Base-by-base conservation (phyloP, 345 rosid species). In the Acer saccharum region DNA sequence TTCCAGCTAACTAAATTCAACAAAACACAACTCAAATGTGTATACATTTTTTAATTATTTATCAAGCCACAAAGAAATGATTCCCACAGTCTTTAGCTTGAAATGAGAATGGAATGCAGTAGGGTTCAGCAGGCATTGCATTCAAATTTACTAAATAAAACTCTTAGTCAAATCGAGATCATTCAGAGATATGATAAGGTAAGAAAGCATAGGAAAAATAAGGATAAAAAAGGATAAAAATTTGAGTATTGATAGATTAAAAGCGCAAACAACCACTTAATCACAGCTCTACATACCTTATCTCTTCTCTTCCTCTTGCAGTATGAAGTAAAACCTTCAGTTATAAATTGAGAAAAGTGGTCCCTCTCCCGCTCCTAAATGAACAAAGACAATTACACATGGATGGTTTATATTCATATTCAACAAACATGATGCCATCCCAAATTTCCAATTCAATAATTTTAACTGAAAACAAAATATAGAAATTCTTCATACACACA, bases 301-400 rank as follows among this genome's bases (percentile, higher is more conserved):
- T 97, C 94, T 84, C 97, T 90, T 88, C 98, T 91, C 83, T 97
- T 97, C 92, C 99, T 87, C 86, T 92, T 92, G 82, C 97, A 90
- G 82, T 97, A 97, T 77, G 96, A 90, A 50, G 93, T 89, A 84
- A 93, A 92, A 44, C 97, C 95, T 87, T 97, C 98, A 0, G 99
- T 97, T 72, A 97, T 91, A 80, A 97, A 97, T 77, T 93, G 97
- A 65, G 99, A 97, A 82, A 94, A 94, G 90, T 97, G 99, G 79
- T 94, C 98, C 84, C 99, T 90, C 84, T 97, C 98, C 61, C 79
- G 90, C 83, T 94, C 99, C 99, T 97, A 83, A 71, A 85, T 64
- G 54, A 77, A 55, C 25, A 58, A 29, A 54, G 68, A 81, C 52
- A 27, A 64, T 61, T 46, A 48, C 27, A 52, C 10, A 10, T 17